phyloP scores from a whole-genome alignment of 305 asterid genomes.

The Plantago coronopus region DNA sequence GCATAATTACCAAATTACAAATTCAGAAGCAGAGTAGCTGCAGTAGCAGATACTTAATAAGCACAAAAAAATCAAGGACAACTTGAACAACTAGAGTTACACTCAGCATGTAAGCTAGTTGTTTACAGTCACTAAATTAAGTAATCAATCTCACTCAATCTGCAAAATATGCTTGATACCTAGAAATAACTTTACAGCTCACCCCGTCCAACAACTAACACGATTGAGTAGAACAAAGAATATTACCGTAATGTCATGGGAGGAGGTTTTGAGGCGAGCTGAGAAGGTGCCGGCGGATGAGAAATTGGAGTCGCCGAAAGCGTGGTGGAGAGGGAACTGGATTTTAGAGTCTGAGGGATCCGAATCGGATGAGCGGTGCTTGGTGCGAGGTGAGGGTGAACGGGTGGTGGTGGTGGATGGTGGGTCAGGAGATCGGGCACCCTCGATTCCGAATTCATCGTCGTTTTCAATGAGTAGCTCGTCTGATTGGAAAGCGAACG shows the following conservation, averaged over 20 bases:
- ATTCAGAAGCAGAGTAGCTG: too few species aligned
- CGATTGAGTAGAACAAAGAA: too few species aligned
- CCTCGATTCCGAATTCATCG: conserved; percentile 74
- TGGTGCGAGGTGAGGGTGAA: conserved; percentile 31
- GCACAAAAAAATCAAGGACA: too few species aligned
- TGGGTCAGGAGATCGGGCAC: conserved; percentile 44
- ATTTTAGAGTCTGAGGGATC: conserved; percentile 68
- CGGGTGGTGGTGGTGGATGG: conserved; percentile 28
- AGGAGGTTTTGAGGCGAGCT: conserved; percentile 81
- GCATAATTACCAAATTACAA: too few species aligned
- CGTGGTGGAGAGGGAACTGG: conserved; percentile 81
- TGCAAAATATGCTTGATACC: too few species aligned
- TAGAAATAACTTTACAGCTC: background rate
- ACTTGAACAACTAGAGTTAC: too few species aligned
- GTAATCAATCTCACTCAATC: too few species aligned
- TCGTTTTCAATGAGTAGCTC: conserved; percentile 82
- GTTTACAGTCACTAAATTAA: too few species aligned
- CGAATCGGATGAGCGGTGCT: conserved; percentile 39
- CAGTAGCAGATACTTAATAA: too few species aligned
- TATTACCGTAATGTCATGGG: conserved; percentile 75
- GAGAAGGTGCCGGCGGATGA: conserved; percentile 80
- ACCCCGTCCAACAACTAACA: too few species aligned
- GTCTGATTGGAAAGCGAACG: conserved; percentile 73
- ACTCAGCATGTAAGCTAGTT: too few species aligned
- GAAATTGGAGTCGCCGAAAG: conserved; percentile 85